Evolutionary conservation across 2,329 filamentous ascomycete genomes (phyloP).

Genomic region (Colletotrichum coccodes): DNA sequence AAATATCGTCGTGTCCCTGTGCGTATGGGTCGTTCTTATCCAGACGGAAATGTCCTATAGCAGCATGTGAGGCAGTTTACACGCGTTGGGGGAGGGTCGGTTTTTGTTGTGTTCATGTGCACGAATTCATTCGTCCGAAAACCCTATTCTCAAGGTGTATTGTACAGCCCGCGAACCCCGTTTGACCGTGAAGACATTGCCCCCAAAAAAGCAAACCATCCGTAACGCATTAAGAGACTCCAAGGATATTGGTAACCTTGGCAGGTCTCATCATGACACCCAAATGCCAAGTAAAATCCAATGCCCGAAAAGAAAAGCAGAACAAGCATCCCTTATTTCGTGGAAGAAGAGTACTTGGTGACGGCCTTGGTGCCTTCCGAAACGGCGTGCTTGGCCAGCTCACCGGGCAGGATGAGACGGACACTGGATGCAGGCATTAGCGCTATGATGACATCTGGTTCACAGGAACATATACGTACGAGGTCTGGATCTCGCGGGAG

Average conservation of each 20-base stretch:
- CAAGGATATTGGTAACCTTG: conserved; percentile 54
- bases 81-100: too few species aligned
- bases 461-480: conserved; percentile 71
- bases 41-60: too few species aligned
- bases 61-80: too few species aligned
- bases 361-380: conserved; percentile 99
- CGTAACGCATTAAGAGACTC: conserved; percentile 79
- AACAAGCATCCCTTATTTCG: conserved; percentile 80
- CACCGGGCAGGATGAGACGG: conserved; percentile 95
- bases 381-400: conserved; percentile 99
- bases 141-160: conserved; percentile 73
- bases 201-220: conserved; percentile 75
- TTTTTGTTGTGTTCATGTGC: conserved; percentile 57
- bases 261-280: conserved; percentile 68
- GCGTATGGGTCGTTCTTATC: fast-evolving
- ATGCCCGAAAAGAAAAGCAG: conserved; percentile 71
- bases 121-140: conserved; percentile 71
- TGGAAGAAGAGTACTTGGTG: conserved; percentile 99
- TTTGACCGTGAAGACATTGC: conserved; percentile 77
- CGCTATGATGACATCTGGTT: too few species aligned
- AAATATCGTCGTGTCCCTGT: too few species aligned
- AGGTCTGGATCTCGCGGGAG: conserved; percentile 99
- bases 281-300: conserved; percentile 65
- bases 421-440: too few species aligned
- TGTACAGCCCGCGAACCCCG: conserved; percentile 79